Evolutionary conservation across 2,329 filamentous ascomycete genomes (phyloP), one percentile per base, ranked within the genome.

Genomic region (Ceratocystis huliohia): DNA sequence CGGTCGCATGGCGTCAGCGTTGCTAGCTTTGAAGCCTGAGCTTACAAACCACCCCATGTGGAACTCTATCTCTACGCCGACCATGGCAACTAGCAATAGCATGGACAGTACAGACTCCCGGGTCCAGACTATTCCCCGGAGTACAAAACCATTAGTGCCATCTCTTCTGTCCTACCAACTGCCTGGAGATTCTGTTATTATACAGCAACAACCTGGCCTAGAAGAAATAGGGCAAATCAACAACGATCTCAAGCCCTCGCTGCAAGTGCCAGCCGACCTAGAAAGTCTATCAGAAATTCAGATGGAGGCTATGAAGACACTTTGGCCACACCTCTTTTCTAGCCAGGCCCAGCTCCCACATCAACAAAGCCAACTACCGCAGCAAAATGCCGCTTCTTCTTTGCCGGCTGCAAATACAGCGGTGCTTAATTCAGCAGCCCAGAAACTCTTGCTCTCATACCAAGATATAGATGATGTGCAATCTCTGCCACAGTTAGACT

Each of bases 21-120:
- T 65, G 56, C 53, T 65, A 10, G 64, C 64, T 20, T 30, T 61
- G 33, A 65, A 65, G 33, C 64, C 64, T 10, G 64, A 61, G 20
- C 13, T 65, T n/a, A 53, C 64, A 25, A 65, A 45, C 25, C 64
- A 65, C 28, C 64, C 64, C 17, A 59, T 65, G 50, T 65, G 64
- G 64, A 65, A 17, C 28, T 44, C 64, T 1, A 41, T 20, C 22
- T 30, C 41, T 28, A 53, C 41, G n/a, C 25, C 44, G 33, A 22
- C 61, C 1, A 2, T 15, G 53, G 15, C 25, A 30, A n/a, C 50
- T 30, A 25, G 25, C 28, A 30, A 5, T 13, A n/a, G 25, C 4
- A 37, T 37, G 56, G 20, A 20, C 2, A 13, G n/a, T 10, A 30
- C 56, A 20, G 30, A 37, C n/a, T 8, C 28, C 0, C 28, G 20